Percentiles rank a stretch among this genome's conserved stretches.
phyloP scores from a whole-genome alignment of 208 protist species.

The Trypanosoma mega region DNA sequence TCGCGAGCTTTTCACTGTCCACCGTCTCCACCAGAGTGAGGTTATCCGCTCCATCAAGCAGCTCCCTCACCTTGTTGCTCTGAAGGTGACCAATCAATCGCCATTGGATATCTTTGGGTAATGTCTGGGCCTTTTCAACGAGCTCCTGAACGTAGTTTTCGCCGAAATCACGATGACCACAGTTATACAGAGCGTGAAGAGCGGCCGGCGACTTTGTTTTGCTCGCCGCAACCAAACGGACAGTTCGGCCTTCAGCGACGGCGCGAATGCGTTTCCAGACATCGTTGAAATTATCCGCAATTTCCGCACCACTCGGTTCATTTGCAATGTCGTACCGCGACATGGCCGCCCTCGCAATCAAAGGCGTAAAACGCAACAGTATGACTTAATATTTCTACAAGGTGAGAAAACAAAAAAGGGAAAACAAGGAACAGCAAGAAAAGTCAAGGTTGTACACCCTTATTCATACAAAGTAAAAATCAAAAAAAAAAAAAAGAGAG shows the following conservation, averaged over 20 bases:
- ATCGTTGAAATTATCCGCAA: conserved; percentile 56
- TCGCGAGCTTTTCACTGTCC: conserved; percentile 89
- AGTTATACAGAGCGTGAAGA: conserved; percentile 57
- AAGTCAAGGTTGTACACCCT: neutral
- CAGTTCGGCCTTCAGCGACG: conserved; percentile 34
- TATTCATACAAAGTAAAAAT: neutral
- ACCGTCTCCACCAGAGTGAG: conserved; percentile 92
- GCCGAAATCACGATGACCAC: conserved; percentile 86
- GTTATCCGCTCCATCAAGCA: conserved; percentile 61
- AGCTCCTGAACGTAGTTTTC: conserved; percentile 98
- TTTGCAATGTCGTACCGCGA: conserved; percentile 61
- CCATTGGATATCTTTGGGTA: conserved; percentile 93
- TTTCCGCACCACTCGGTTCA: conserved; percentile 47
- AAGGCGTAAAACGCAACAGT: conserved; percentile 19
- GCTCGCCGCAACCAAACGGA: conserved; percentile 67
- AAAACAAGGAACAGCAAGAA: too few relatives aligned
- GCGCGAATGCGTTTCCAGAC: conserved; percentile 35
- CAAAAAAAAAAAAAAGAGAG: neutral
- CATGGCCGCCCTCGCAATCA: conserved; percentile 15
- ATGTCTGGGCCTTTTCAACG: conserved; percentile 73
- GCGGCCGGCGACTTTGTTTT: conserved; percentile 84
- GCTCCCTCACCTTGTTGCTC: conserved; percentile 95
- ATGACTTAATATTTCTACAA: too few relatives aligned
- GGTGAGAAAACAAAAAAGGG: too few relatives aligned
- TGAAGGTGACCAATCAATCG: conserved; percentile 98